Evolutionary conservation across 208 protist genomes (phyloP).

Genomic region (Leishmania gerbilli): DNA sequence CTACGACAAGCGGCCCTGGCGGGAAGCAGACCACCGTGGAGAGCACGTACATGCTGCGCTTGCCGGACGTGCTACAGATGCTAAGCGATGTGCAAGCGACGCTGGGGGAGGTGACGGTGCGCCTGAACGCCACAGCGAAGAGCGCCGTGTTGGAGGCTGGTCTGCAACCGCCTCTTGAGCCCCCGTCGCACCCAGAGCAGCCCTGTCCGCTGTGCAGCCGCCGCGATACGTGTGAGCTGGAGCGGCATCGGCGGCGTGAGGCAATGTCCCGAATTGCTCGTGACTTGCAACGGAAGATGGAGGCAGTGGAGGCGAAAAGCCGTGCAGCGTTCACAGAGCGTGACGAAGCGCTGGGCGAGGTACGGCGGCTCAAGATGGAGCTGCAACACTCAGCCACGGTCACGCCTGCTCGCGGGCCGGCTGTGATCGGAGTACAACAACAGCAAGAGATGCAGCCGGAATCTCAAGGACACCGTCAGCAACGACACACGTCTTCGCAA

Average conservation of each 20-base stretch:
- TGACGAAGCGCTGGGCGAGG: constrained; percentile 54
- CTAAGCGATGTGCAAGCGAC: constrained; percentile 62
- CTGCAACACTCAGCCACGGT: constrained; percentile 31
- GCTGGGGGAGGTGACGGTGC: constrained; percentile 73
- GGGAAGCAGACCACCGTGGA: neutral
- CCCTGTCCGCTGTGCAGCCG: constrained; percentile 76
- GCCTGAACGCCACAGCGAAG: constrained; percentile 58
- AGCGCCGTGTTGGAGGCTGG: constrained; percentile 64
- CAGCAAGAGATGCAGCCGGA: neutral
- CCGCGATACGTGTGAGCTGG: constrained; percentile 51
- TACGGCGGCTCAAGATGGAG: constrained; percentile 49
- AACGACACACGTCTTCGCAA: constrained; percentile 7
- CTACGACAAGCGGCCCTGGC: neutral
- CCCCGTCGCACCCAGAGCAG: constrained; percentile 68
- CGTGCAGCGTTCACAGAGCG: constrained; percentile 72
- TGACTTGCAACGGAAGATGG: constrained; percentile 75
- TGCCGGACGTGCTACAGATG: constrained; percentile 71
- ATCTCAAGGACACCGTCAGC: neutral
- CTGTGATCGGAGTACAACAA: neutral
- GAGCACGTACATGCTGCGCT: constrained; percentile 40
- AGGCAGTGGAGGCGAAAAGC: constrained; percentile 67
- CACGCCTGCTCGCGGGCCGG: neutral
- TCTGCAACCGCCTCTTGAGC: constrained; percentile 59
- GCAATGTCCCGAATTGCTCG: constrained; percentile 71
- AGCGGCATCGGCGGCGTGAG: constrained; percentile 53